Percentiles rank a stretch among this genome's conserved stretches.
phyloP scores from a whole-genome alignment of 768 basidiomycete species.

The Albatrellus ellisii region DNA sequence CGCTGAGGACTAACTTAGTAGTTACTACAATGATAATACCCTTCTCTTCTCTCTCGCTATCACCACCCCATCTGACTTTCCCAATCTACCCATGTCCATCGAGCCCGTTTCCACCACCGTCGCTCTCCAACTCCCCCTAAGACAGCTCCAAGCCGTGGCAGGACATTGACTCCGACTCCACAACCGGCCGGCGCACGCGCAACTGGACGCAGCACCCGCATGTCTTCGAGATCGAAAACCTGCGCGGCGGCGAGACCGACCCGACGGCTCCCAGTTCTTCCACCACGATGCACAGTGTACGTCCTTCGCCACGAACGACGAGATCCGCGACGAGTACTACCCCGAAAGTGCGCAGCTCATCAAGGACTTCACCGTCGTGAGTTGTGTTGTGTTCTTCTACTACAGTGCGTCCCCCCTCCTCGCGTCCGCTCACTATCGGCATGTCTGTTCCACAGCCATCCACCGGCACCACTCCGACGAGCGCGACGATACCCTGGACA shows the following conservation, averaged over 20 bases:
- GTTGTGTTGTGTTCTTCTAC: slow-evolving; percentile 45
- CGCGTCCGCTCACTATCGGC: background rate
- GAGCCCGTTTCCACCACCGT: too few species aligned
- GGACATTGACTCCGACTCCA: slow-evolving; percentile 15
- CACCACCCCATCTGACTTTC: too few species aligned
- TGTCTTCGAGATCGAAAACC: slow-evolving; percentile 32
- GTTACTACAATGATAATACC: too few species aligned
- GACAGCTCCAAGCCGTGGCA: slow-evolving; percentile 19
- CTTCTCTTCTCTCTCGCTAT: too few species aligned
- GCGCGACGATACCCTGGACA: slow-evolving; percentile 23
- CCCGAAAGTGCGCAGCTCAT: slow-evolving; percentile 44
- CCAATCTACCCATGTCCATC: too few species aligned
- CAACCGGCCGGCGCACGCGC: slow-evolving; percentile 19
- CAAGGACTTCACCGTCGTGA: slow-evolving; percentile 47
- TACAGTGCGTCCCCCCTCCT: slow-evolving; percentile 32
- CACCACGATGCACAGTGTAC: slow-evolving; percentile 28
- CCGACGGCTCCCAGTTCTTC: slow-evolving; percentile 36
- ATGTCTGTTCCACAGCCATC: slow-evolving; percentile 23
- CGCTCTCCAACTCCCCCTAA: slow-evolving; percentile 14
- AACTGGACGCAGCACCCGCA: slow-evolving; percentile 25
- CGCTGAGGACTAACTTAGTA: too few species aligned
- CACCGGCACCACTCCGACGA: slow-evolving; percentile 28
- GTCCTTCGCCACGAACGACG: slow-evolving; percentile 34
- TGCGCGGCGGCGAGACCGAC: slow-evolving; percentile 35
- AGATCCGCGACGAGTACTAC: slow-evolving; percentile 43